Evolutionary conservation across 2,329 filamentous ascomycete species (phyloP).

Genomic region (Aspergillus sp.): DNA sequence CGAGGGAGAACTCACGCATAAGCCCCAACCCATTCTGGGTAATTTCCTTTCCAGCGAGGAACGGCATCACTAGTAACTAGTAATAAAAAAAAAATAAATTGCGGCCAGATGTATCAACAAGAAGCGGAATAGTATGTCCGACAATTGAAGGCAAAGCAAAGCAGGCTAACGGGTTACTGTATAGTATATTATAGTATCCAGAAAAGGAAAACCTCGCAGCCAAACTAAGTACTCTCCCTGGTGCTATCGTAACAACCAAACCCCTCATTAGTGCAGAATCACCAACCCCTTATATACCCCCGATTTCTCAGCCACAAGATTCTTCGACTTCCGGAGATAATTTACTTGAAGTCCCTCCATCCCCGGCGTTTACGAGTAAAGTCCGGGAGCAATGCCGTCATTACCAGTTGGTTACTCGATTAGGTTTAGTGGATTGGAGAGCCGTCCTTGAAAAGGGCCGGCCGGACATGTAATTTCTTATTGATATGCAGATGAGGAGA

Average conservation of each 20-base stretch:
- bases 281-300: background rate
- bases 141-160: too few species aligned
- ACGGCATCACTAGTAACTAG: conserved; percentile 10
- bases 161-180: too few species aligned
- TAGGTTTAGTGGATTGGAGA: background rate
- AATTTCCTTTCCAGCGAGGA: conserved; percentile 26
- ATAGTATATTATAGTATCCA: too few species aligned
- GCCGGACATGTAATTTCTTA: too few species aligned
- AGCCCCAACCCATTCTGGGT: conserved; percentile 28
- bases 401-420: conserved; percentile 1
- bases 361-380: background rate
- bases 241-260: background rate
- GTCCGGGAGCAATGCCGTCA: background rate
- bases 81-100: background rate
- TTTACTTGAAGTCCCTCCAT: background rate
- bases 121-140: too few species aligned
- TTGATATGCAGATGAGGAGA: too few species aligned
- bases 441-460: background rate
- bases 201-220: background rate
- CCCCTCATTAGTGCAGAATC: background rate
- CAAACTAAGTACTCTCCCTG: too few species aligned
- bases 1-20: conserved; percentile 26
- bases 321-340: too few species aligned
- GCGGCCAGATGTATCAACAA: too few species aligned
- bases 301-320: background rate